Conservation (phyloP, 2,329 filamentous ascomycete species). For the Didymella segeticola region DNA sequence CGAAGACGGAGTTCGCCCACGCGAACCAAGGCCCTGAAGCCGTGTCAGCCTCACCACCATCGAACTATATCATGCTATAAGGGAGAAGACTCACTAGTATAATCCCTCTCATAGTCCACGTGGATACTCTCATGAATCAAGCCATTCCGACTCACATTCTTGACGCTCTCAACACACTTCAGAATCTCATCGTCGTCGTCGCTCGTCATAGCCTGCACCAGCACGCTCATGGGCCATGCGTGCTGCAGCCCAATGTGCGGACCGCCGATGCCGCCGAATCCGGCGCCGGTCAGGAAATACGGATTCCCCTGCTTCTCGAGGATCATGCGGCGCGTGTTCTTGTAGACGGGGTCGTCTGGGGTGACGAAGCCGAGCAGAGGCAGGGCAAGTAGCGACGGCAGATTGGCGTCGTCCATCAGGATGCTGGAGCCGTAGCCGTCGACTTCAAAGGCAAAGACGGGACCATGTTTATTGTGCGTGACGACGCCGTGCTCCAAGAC, state of each 20-base stretch:
- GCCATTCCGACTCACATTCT: constrained; percentile 76
- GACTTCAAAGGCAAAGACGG: constrained; percentile 86
- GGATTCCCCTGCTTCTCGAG: constrained; percentile 80
- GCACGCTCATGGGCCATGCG: constrained; percentile 95
- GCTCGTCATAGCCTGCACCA: constrained; percentile 90
- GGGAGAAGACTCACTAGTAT: constrained; percentile 68
- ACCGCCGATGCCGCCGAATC: constrained; percentile 88
- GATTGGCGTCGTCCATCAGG: constrained; percentile 89
- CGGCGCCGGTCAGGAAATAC: constrained; percentile 79
- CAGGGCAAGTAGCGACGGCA: constrained; percentile 79
- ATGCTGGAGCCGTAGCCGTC: constrained; percentile 85
- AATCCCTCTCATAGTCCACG: constrained; percentile 72
- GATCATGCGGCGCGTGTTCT: constrained; percentile 87
- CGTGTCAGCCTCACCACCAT: background rate
- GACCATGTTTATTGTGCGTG: constrained; percentile 73
- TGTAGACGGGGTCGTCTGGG: constrained; percentile 72
- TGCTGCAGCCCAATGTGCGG: constrained; percentile 82
- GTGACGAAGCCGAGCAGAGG: constrained; percentile 79
- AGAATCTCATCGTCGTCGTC: constrained; percentile 83
- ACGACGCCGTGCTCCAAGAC: constrained; percentile 87
- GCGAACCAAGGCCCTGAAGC: constrained; percentile 82
- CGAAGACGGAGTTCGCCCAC: constrained; percentile 97
- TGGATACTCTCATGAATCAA: constrained; percentile 92
- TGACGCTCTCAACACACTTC: constrained; percentile 74
- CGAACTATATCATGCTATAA: background rate